Conservation (phyloP, 345 rosid genomes). For the Populus deltoides region DNA sequence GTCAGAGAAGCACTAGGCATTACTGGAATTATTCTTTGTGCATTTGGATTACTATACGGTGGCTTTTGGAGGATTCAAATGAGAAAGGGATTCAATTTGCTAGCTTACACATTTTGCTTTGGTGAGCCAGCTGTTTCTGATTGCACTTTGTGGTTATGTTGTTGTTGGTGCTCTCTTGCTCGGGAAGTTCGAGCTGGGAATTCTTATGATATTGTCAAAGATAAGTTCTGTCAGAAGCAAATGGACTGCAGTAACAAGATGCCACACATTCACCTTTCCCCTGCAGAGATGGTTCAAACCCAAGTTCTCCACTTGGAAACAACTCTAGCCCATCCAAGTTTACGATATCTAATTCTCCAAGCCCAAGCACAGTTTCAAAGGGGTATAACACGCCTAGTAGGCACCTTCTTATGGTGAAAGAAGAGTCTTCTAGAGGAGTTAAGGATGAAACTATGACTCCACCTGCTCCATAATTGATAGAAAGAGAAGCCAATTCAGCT, state of each 20-base stretch:
- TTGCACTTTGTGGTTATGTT: constrained; percentile 75
- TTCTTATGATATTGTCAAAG: constrained; percentile 64
- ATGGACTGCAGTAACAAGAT: constrained; percentile 15
- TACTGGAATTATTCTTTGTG: constrained; percentile 70
- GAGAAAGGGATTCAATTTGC: constrained; percentile 78
- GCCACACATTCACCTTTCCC: constrained; percentile 46
- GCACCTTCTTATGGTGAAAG: constrained; percentile 45
- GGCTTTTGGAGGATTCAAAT: constrained; percentile 98
- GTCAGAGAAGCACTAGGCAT: constrained; percentile 62
- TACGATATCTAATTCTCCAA: constrained; percentile 33
- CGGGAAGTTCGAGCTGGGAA: constrained; percentile 87
- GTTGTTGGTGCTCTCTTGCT: constrained; percentile 93
- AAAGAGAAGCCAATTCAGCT: constrained; percentile 43
- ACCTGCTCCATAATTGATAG: constrained; percentile 56
- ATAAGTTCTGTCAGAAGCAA: constrained; percentile 39
- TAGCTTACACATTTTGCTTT: constrained; percentile 68
- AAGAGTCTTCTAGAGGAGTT: constrained; percentile 33
- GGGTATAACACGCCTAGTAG: constrained; percentile 41
- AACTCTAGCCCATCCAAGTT: constrained; percentile 30
- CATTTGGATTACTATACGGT: constrained; percentile 81
- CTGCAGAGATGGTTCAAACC: constrained; percentile 44
- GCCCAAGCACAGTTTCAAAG: constrained; percentile 45
- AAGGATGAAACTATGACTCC: constrained; percentile 57
- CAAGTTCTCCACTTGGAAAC: constrained; percentile 35
- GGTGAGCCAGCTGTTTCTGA: constrained; percentile 54